These are phyloP conservation scores for Xylaria sp. DNA, from an alignment of 2,329 filamentous ascomycete species.

Conservation along the genomic window DNA sequence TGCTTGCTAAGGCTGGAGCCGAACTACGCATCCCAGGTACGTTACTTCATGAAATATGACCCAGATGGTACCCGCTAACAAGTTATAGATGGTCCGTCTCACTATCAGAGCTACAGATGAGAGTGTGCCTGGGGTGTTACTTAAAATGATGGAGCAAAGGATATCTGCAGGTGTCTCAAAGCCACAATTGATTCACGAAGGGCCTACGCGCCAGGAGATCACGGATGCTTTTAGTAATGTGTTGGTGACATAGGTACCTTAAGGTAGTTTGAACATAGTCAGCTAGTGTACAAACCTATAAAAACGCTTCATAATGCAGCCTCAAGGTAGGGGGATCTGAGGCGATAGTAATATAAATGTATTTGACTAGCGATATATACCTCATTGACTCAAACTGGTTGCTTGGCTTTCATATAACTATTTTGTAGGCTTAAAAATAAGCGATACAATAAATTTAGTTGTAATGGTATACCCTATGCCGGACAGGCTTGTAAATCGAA, in stretches of 20 bases:
- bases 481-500: not conserved
- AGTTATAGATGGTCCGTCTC: slow-evolving; percentile 82
- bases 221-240: slow-evolving; percentile 67
- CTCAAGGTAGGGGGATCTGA: slow-evolving; percentile 3
- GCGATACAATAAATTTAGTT: not conserved
- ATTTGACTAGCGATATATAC: not conserved
- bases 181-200: slow-evolving; percentile 53
- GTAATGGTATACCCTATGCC: not conserved
- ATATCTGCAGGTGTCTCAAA: slow-evolving; percentile 68
- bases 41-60: slow-evolving; percentile 47
- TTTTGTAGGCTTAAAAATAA: not conserved
- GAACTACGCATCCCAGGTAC: slow-evolving; percentile 90
- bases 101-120: slow-evolving; percentile 96
- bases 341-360: slow-evolving; percentile 1
- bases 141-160: slow-evolving; percentile 89
- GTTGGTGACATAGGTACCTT: slow-evolving; percentile 57
- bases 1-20: slow-evolving; percentile 94
- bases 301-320: slow-evolving; percentile 17
- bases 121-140: slow-evolving; percentile 79
- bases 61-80: slow-evolving; percentile 35
- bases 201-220: slow-evolving; percentile 62
- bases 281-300: slow-evolving; percentile 31
- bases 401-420: not conserved
- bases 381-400: not conserved
- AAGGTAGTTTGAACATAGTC: slow-evolving; percentile 36